phyloP scores from a whole-genome alignment of 495 filamentous ascomycete species.

The Glarea lozoyensis region DNA sequence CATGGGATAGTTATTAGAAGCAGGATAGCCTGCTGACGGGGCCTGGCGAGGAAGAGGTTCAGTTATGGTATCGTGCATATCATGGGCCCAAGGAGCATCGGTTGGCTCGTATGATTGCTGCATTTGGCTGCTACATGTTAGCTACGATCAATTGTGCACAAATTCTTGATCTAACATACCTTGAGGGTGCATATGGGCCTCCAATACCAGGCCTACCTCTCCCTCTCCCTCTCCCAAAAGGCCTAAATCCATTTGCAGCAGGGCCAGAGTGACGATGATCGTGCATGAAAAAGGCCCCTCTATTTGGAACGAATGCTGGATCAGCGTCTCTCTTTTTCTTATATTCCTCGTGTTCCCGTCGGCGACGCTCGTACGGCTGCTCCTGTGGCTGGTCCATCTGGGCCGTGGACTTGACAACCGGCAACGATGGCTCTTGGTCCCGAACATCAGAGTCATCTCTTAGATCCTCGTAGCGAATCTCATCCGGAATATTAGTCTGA shows the following conservation, averaged over 20 bases:
- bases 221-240: slow-evolving; percentile 53
- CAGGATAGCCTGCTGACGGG: slow-evolving; percentile 29
- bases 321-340: slow-evolving; percentile 79
- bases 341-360: slow-evolving; percentile 85
- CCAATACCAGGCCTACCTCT: slow-evolving; percentile 42
- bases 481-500: slow-evolving; percentile 25
- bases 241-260: slow-evolving; percentile 66
- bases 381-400: slow-evolving; percentile 32
- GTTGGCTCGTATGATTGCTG: slow-evolving; percentile 42
- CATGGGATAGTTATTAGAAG: slow-evolving; percentile 26
- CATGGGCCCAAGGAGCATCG: slow-evolving; percentile 80
- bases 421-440: slow-evolving; percentile 16
- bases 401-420: slow-evolving; percentile 18
- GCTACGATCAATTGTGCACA: no score
- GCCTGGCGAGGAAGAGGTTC: slow-evolving; percentile 21
- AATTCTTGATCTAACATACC: no score
- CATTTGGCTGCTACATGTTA: slow-evolving; percentile 19
- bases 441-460: slow-evolving; percentile 22
- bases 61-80: slow-evolving; percentile 82
- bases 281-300: slow-evolving; percentile 95
- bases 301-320: slow-evolving; percentile 89
- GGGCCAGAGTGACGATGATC: slow-evolving; percentile 75
- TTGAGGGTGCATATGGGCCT: slow-evolving; percentile 48
- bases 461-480: slow-evolving; percentile 21
- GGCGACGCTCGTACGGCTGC: slow-evolving; percentile 54